Percentiles rank a stretch among this genome's conserved stretches.
phyloP scores from a whole-genome alignment of 2,329 filamentous ascomycete species.

The Helminthosporium solani region DNA sequence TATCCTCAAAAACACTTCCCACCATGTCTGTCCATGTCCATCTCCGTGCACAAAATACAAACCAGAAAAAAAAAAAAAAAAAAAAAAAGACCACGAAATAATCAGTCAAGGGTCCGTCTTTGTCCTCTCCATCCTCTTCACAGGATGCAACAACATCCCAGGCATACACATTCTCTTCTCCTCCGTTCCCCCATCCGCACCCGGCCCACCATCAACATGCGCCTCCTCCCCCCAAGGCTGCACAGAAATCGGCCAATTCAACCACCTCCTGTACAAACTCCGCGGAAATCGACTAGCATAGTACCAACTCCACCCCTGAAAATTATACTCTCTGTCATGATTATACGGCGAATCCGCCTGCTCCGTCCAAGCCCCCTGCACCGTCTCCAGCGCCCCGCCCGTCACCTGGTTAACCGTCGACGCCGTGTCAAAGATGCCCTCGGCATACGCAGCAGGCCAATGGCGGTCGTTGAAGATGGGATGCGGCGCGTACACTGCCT shows the following conservation, averaged over 20 bases:
- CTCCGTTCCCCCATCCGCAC: slow-evolving; percentile 52
- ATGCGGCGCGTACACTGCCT: slow-evolving; percentile 88
- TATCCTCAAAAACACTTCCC: no score
- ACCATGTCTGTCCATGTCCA: no score
- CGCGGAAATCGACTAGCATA: slow-evolving; percentile 82
- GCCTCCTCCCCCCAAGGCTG: slow-evolving; percentile 78
- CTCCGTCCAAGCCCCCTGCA: slow-evolving; percentile 53
- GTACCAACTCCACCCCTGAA: slow-evolving; percentile 85
- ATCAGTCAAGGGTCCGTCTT: neutral
- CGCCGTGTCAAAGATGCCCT: slow-evolving; percentile 71
- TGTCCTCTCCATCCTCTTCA: slow-evolving; percentile 61
- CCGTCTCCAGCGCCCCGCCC: slow-evolving; percentile 58
- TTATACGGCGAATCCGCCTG: slow-evolving; percentile 47
- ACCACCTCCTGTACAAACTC: slow-evolving; percentile 81
- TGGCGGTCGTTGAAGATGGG: slow-evolving; percentile 82
- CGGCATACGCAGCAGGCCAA: slow-evolving; percentile 79
- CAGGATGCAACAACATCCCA: slow-evolving; percentile 83
- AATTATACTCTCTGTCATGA: slow-evolving; percentile 80
- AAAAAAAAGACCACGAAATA: no score
- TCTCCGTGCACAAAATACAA: no score
- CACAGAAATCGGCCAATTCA: slow-evolving; percentile 77
- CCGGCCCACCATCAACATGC: slow-evolving; percentile 47
- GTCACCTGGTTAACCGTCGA: slow-evolving; percentile 19
- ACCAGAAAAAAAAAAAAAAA: no score
- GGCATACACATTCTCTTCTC: slow-evolving; percentile 83